A percentile compares a stretch with the other conserved stretches of the same genome.
These are phyloP conservation scores for Datisca glomerata DNA, from an alignment of 306 rosid genomes.

Conservation along the genomic window DNA sequence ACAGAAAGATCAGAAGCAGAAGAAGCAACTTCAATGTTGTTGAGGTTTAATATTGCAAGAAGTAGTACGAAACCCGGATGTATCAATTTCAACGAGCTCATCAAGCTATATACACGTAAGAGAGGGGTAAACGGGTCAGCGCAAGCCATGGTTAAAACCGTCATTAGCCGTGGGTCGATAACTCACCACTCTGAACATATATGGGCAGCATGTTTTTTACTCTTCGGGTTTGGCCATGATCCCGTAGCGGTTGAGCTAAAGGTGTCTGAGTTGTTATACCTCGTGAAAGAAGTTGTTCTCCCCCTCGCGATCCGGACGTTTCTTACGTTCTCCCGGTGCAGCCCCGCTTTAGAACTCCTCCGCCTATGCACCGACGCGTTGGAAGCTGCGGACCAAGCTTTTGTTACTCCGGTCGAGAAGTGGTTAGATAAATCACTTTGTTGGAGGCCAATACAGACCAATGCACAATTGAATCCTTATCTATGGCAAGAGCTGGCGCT, in stretches of 20 bases:
- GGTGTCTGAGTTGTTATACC: constrained; percentile 44
- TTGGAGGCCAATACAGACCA: constrained; percentile 67
- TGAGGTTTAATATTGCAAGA: constrained; percentile 65
- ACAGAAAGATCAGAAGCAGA: constrained; percentile 56
- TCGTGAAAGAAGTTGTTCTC: constrained; percentile 53
- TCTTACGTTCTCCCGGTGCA: constrained; percentile 71
- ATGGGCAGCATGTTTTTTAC: constrained; percentile 78
- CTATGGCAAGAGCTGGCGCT: constrained; percentile 87
- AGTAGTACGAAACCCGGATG: constrained; percentile 40
- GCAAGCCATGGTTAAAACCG: constrained; percentile 66
- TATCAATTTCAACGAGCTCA: constrained; percentile 45
- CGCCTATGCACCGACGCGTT: constrained; percentile 63
- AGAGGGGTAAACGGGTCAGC: constrained; percentile 47
- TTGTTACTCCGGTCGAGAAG: constrained; percentile 70
- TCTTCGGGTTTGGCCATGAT: constrained; percentile 72
- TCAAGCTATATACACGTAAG: constrained; percentile 53
- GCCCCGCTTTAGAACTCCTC: constrained; percentile 61
- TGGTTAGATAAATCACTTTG: constrained; percentile 73
- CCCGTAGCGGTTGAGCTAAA: constrained; percentile 59
- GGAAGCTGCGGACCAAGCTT: constrained; percentile 84
- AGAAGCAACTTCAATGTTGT: constrained; percentile 79
- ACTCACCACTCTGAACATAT: constrained; percentile 47
- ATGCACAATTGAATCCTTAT: constrained; percentile 74
- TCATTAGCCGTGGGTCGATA: constrained; percentile 41
- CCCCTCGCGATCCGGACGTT: constrained; percentile 71